Evolutionary conservation across 2,329 filamentous ascomycete genomes (phyloP), one percentile per base, ranked within the genome.

Genomic region (Acarospora socialis): DNA sequence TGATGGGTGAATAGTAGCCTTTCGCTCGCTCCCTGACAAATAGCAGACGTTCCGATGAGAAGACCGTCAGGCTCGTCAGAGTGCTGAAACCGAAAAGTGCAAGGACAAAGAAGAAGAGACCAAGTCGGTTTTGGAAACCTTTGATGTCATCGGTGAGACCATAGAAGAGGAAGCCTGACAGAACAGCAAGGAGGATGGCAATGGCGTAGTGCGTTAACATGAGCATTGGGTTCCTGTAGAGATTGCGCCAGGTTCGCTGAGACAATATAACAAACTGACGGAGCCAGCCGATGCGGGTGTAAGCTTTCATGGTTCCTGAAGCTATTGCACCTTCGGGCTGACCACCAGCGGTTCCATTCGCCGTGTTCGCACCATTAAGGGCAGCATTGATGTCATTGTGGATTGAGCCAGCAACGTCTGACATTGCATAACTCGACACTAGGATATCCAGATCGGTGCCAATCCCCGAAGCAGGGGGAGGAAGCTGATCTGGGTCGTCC

Each of bases 181-280:
- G 79, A 4, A 95, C 87, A 2, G 86, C 90, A 4, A 98, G 70
- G 0, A 95, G 61, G 38, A 98, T 95, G 5, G 90, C 84, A 44
- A 94, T 95, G 21, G 90, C 90, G 51, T 95, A 98, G 57, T 98
- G 90, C 0, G 86, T 94, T 36, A 98, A 70, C 90, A 98, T 98
- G 37, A 98, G 64, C 71, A 95, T 86, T 1, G 90, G 90, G 53
- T 98, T 94, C 35, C 90, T 77, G 61, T 98, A 95, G 5, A 98
- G 67, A 50, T 98, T 98, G 50, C 81, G 84, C 87, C 87, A 98
- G 0, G 90, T 98, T 27, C 90, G 74, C 46, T 76, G 70, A 0
- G 87, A 92, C 8, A 98, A 65, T 45, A 98, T 94, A 33, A 77
- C 50, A 55, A 98, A 95, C 54, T 98, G 90, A 25, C 77, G 68